Evolutionary conservation across 1,284 basidiomycete genomes (phyloP), one percentile per base, ranked within the genome.

Genomic region (Pyrrhoderma lamaoense): DNA sequence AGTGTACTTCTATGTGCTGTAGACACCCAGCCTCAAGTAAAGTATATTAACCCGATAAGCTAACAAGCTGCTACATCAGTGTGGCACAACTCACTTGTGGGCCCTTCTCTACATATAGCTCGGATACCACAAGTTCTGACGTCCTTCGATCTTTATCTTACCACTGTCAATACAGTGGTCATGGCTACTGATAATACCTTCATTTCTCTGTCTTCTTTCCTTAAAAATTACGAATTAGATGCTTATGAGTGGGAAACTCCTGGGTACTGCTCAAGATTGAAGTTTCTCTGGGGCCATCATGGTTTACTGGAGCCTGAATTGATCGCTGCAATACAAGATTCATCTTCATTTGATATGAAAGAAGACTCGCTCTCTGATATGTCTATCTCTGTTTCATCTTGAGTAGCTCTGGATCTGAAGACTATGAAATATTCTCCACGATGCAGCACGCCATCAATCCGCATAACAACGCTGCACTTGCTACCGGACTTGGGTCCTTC

Each of bases 171-270:
- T 11, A 31, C n/a, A n/a, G n/a, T n/a, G n/a, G n/a, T n/a, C n/a
- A 31, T 31, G 27, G 27, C 7, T 11, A 5, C 27, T 31, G 27
- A 11, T 5, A 11, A 31, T 11, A 31, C 11, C 27, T 31, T 31
- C 11, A 31, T 31, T 5, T 11, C 38, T 22, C 38, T 47, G 36
- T 52, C 51, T 13, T 11, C 23, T 13, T 55, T 55, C 27, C 40
- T 55, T 13, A 44, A 25, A 19, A 25, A 42, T n/a, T 55, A 55
- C 27, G 39, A 44, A 9, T 23, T 44, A 22, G 49, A 55, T 44
- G 37, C 4, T 5, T 55, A 42, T 22, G 53, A 47, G 34, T 55
- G 53, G 53, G 53, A 55, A 35, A 37, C 25, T n/a, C 45, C 45
- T 18, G 49, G 16, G 13, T 47, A 42, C 38, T 51, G 39, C 35